Conservation (phyloP, 2,329 filamentous ascomycete species). For the Colletotrichum musicola region DNA sequence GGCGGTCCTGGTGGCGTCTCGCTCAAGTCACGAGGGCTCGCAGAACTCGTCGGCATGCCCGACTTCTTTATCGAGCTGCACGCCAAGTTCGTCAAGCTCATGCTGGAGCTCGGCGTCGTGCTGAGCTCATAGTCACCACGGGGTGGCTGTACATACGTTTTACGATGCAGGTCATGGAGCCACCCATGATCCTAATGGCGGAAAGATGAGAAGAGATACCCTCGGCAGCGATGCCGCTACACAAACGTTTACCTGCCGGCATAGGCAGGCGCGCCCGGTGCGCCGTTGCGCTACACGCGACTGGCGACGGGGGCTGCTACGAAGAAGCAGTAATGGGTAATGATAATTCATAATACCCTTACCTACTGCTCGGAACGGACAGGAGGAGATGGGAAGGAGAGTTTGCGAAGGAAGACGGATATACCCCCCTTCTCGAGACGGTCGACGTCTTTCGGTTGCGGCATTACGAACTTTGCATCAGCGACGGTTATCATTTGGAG, state of each 20-base stretch:
- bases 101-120: constrained; percentile 70
- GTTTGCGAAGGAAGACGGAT: constrained; percentile 19
- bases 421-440: constrained; percentile 25
- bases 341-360: constrained; percentile 39
- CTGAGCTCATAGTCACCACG: constrained; percentile 57
- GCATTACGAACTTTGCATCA: constrained; percentile 32
- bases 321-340: constrained; percentile 41
- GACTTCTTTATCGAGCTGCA: constrained; percentile 79
- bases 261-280: neutral
- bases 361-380: constrained; percentile 17
- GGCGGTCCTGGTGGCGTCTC: constrained; percentile 67
- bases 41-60: constrained; percentile 74
- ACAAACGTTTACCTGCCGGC: constrained; percentile 8
- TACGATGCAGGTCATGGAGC: neutral
- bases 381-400: neutral
- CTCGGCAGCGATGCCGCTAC: neutral
- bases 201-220: neutral
- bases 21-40: constrained; percentile 70
- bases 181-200: neutral
- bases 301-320: neutral
- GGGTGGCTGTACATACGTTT: constrained; percentile 25
- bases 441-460: neutral
- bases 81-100: constrained; percentile 71
- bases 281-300: neutral
- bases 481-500: constrained; percentile 31